Evolutionary conservation across 495 filamentous ascomycete genomes (phyloP).

Genomic region (Neurospora terricola): DNA sequence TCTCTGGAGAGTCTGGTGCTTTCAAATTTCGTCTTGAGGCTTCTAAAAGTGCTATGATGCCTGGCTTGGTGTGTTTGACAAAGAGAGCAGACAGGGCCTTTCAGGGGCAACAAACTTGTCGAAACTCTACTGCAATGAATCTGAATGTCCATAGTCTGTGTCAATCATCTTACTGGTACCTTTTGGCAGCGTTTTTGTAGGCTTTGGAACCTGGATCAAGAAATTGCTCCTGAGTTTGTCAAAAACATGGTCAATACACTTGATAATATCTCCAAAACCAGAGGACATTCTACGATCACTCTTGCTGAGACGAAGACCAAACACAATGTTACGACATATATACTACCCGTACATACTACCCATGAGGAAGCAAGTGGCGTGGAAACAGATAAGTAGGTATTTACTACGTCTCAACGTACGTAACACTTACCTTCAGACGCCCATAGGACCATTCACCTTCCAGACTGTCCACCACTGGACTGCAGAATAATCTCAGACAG

Average conservation of each 20-base stretch:
- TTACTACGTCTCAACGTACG: not conserved
- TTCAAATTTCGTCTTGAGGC: too few species aligned
- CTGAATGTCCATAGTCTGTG: not conserved
- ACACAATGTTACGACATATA: not conserved
- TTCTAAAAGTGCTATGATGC: not conserved
- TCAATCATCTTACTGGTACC: too few species aligned
- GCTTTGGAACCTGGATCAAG: not conserved
- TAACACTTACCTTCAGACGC: not conserved
- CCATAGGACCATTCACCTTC: not conserved
- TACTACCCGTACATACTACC: not conserved
- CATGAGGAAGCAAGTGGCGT: not conserved
- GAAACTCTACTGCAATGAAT: not conserved
- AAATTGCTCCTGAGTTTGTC: not conserved
- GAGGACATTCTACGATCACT: not conserved
- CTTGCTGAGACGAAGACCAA: not conserved
- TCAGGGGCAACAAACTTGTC: not conserved
- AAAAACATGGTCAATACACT: not conserved
- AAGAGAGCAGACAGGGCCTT: not conserved
- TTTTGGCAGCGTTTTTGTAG: not conserved
- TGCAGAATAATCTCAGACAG: not conserved
- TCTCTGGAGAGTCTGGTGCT: too few species aligned
- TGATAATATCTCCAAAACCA: not conserved
- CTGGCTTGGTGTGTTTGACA: not conserved
- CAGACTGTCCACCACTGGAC: not conserved
- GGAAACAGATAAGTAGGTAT: not conserved